Evolutionary conservation across 805 yeast species (phyloP).

Genomic region (Saccharomycopsis vini): DNA sequence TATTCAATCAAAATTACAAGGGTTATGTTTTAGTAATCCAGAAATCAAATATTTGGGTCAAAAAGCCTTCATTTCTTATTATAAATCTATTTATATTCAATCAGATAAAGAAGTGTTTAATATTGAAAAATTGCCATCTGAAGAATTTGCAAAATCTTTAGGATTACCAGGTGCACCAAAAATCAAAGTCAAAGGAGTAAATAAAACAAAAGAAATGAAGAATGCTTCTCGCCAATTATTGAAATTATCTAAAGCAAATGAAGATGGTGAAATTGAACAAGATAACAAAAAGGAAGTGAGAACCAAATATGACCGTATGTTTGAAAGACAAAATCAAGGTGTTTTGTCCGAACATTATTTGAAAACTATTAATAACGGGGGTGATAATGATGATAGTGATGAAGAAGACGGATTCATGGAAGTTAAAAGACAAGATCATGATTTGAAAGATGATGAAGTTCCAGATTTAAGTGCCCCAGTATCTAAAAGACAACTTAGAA

Average conservation of each 20-base stretch:
- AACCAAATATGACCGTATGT: slow-evolving; percentile 92
- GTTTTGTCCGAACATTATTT: slow-evolving; percentile 84
- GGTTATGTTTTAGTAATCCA: slow-evolving; percentile 84
- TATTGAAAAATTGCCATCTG: slow-evolving; percentile 66
- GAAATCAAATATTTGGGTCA: slow-evolving; percentile 89
- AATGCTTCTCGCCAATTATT: slow-evolving; percentile 69
- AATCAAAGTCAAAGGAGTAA: slow-evolving; percentile 54
- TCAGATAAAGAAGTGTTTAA: slow-evolving; percentile 81
- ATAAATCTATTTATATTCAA: slow-evolving; percentile 76
- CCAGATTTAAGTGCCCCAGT: slow-evolving; percentile 56
- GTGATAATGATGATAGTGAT: slow-evolving; percentile 29
- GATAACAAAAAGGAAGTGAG: slow-evolving; percentile 41
- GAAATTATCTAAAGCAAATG: slow-evolving; percentile 46
- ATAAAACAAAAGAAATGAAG: slow-evolving; percentile 57
- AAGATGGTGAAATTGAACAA: slow-evolving; percentile 50
- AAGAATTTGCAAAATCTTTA: slow-evolving; percentile 74
- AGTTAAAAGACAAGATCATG: slow-evolving; percentile 73
- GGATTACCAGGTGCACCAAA: slow-evolving; percentile 97
- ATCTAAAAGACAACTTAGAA: slow-evolving; percentile 78
- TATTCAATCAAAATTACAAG: slow-evolving; percentile 77
- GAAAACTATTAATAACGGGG: slow-evolving; percentile 47
- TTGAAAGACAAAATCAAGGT: slow-evolving; percentile 87
- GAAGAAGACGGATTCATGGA: slow-evolving; percentile 72
- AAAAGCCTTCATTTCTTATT: slow-evolving; percentile 89
- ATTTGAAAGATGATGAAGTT: slow-evolving; percentile 50